Conservation (phyloP, 2,329 filamentous ascomycete genomes). For the Akanthomyces lecanii region DNA sequence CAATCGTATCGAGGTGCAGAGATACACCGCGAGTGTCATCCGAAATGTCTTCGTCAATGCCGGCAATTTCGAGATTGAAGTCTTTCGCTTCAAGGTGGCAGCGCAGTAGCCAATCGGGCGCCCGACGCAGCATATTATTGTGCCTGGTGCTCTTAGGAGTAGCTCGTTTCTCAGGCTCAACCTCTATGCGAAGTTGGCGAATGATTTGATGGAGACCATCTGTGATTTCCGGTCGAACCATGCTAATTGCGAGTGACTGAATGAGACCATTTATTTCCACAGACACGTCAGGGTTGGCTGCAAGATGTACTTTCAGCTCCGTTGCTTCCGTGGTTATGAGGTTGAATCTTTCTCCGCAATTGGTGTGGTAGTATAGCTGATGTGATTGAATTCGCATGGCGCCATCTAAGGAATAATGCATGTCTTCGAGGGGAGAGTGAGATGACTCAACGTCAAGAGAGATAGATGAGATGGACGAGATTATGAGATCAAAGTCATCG, state of each 20-base stretch:
- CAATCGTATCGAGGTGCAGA: conserved; percentile 82
- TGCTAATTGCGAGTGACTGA: conserved; percentile 82
- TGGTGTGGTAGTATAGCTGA: conserved; percentile 90
- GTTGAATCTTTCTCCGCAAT: conserved; percentile 76
- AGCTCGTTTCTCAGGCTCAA: conserved; percentile 56
- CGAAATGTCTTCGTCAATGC: conserved; percentile 79
- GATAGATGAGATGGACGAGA: conserved; percentile 90
- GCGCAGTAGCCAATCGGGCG: conserved; percentile 81
- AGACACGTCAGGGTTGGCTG: conserved; percentile 77
- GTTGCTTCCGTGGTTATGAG: conserved; percentile 82
- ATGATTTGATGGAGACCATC: conserved; percentile 91
- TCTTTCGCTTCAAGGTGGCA: conserved; percentile 83
- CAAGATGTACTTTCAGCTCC: conserved; percentile 81
- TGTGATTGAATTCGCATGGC: conserved; percentile 81
- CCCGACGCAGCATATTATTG: conserved; percentile 67
- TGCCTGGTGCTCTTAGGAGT: conserved; percentile 47
- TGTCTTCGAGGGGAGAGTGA: conserved; percentile 78
- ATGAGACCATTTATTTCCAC: conserved; percentile 76
- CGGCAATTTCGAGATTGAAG: conserved; percentile 86
- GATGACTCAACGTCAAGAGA: conserved; percentile 92
- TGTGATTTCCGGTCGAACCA: conserved; percentile 88
- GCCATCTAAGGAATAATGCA: conserved; percentile 82
- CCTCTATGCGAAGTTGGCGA: conserved; percentile 69
- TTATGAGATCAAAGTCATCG: conserved; percentile 90
- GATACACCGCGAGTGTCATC: conserved; percentile 77